A percentile compares a stretch with the other conserved stretches of the same genome.
Conservation (phyloP, 331 rosid genomes). For the Rosa hybrid region DNA sequence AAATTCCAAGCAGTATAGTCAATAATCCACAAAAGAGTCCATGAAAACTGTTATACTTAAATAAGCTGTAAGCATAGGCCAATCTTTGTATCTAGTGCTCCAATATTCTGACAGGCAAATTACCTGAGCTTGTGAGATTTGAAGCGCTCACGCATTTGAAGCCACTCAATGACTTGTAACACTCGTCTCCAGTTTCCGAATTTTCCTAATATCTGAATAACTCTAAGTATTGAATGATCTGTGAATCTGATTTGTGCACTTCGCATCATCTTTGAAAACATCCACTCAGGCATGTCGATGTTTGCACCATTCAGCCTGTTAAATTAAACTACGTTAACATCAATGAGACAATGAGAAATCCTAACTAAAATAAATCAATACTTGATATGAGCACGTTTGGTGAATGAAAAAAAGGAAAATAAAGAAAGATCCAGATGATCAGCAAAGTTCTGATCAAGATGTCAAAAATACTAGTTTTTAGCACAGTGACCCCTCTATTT, state of each 20-base stretch:
- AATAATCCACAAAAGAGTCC: not conserved
- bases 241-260: constrained; percentile 81
- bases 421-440: constrained; percentile 7
- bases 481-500: constrained; percentile 9
- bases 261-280: constrained; percentile 83
- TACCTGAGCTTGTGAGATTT: constrained; percentile 77
- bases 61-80: not conserved
- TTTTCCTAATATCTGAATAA: constrained; percentile 81
- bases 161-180: constrained; percentile 92
- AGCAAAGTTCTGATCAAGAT: constrained; percentile 3
- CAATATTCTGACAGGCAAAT: not conserved
- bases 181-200: constrained; percentile 90
- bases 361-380: constrained; percentile 11
- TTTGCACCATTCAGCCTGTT: constrained; percentile 92
- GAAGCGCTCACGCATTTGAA: constrained; percentile 85
- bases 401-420: constrained; percentile 14
- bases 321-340: constrained; percentile 35
- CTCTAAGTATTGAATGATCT: constrained; percentile 78
- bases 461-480: constrained; percentile 21
- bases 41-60: not conserved
- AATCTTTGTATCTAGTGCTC: not conserved
- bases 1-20: not conserved
- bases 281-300: constrained; percentile 85
- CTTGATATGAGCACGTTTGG: constrained; percentile 21
- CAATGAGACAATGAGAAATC: constrained; percentile 11